Percentiles rank a stretch among this genome's conserved stretches.
Conservation (phyloP, 176 grass and related monocot genomes). For the Eleusine indica region DNA sequence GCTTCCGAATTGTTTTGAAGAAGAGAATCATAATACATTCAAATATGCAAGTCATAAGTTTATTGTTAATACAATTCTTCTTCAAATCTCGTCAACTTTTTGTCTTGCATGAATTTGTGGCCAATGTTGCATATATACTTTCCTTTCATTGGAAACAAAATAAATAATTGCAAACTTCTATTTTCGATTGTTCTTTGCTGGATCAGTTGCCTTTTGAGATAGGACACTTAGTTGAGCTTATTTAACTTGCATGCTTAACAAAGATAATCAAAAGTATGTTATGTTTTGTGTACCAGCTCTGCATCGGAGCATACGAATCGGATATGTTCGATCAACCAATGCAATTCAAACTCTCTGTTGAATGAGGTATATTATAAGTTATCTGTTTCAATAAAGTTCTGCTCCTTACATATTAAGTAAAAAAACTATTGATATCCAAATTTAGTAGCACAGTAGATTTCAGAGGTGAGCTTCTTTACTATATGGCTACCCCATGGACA, state of each 20-base stretch:
- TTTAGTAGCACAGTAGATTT: slow-evolving; percentile 29
- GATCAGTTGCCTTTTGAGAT: slow-evolving; percentile 14
- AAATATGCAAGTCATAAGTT: neutral
- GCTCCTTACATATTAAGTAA: slow-evolving; percentile 33
- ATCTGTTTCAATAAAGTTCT: slow-evolving; percentile 13
- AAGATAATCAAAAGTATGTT: slow-evolving; percentile 27
- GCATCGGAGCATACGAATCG: slow-evolving; percentile 77
- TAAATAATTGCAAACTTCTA: neutral
- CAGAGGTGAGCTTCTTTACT: slow-evolving; percentile 23
- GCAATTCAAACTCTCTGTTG: slow-evolving; percentile 88
- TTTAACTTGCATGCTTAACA: slow-evolving; percentile 36
- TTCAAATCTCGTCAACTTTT: slow-evolving; percentile 16
- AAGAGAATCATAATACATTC: neutral
- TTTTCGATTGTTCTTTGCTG: slow-evolving; percentile 17
- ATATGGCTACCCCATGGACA: slow-evolving; percentile 1
- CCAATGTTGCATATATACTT: neutral
- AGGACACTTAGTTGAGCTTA: slow-evolving; percentile 17
- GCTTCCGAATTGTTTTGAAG: slow-evolving; percentile 1
- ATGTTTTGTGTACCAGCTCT: slow-evolving; percentile 62
- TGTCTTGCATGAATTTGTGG: neutral
- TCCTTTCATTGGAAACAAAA: slow-evolving; percentile 10
- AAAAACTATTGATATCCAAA: slow-evolving; percentile 6
- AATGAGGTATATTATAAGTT: slow-evolving; percentile 71
- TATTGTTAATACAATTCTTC: slow-evolving; percentile 5
- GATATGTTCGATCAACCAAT: slow-evolving; percentile 94